These are phyloP conservation scores for Tinospora cordifolia DNA, from an alignment of 164 flowering plant genomes.

Conservation along the genomic window DNA sequence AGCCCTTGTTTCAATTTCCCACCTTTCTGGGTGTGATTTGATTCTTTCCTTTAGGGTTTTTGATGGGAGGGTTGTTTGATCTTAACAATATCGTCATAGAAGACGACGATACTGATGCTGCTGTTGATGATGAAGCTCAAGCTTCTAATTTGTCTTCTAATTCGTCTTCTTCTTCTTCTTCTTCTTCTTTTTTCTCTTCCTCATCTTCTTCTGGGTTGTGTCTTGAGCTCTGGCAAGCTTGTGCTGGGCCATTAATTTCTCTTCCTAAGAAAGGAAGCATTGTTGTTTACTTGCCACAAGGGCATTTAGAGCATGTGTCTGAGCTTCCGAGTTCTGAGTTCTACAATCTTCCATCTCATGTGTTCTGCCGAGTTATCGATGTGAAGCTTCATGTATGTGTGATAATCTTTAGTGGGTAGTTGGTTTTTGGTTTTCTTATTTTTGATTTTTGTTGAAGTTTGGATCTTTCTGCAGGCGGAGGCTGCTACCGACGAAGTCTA, in stretches of 20 bases:
- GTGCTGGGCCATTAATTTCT: conserved; percentile 84
- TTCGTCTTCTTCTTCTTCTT: no score
- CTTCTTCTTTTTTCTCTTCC: conserved; percentile 18
- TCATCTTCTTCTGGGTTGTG: conserved; percentile 35
- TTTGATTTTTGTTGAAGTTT: neutral
- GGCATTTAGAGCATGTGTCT: conserved; percentile 64
- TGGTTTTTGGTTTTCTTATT: conserved; percentile 2
- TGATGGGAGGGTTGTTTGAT: conserved; percentile 62
- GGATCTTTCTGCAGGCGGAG: conserved; percentile 51
- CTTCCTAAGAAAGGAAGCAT: conserved; percentile 71
- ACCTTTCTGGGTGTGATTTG: neutral
- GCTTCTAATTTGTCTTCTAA: no score
- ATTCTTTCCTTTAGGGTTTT: conserved; percentile 3
- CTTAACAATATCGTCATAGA: conserved; percentile 56
- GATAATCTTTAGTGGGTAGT: neutral
- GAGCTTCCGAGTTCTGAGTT: conserved; percentile 27
- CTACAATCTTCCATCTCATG: conserved; percentile 63
- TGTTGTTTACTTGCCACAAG: conserved; percentile 91
- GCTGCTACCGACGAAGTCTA: conserved; percentile 74
- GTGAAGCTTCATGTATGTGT: conserved; percentile 74
- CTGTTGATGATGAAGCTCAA: conserved; percentile 1
- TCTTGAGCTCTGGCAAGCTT: conserved; percentile 97
- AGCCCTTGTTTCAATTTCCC: conserved; percentile 6
- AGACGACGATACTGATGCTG: conserved; percentile 32
- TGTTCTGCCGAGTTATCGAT: conserved; percentile 82